Base-by-base conservation (phyloP, 2,329 filamentous ascomycete species). In the Fusarium beomiforme region DNA sequence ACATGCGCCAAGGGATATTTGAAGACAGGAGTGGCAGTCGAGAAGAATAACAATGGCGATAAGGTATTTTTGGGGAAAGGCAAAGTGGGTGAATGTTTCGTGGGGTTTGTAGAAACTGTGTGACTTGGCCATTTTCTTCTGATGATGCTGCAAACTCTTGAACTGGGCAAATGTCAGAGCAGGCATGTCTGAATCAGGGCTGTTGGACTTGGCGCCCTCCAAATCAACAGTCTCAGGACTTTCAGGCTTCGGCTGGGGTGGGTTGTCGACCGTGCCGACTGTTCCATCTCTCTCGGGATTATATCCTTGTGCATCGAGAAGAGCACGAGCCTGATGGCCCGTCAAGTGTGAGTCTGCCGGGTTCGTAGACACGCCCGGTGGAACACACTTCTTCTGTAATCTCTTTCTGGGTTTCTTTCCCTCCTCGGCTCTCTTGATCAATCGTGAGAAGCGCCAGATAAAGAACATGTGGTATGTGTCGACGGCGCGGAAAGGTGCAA, bases 61-160 rank as follows among this genome's bases (percentile, higher is more conserved):
- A 34, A 97, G 89, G 9, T 94, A 85, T 34, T 87, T 86, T 2
- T 95, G 83, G 0, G 93, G 93, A 68, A 97, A 97, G 1, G 93
- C 91, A 77, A 90, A 86, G 78, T 97, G 93, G 0, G 93, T 97
- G 36, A 89, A 85, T 0, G 93, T 97, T 80, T 97, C 93, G 79
- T 97, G 92, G 0, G 93, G 93, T 76, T 95, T 95, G 85, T 97
- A 97, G 80, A 95, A 97, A 9, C 92, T 94, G 79, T 97, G 93
- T 0, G 91, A 94, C 73, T 92, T 93, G 77, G 91, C 87, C 76
- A 96, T 92, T 76, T 95, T 95, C 72, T 85, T 87, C 77, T 95
- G 92, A 76, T 97, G 93, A 77, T 96, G 91, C 54, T 90, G 86
- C 13, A 97, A 86, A 51, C 87, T 88, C 65, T 86, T 85, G 76